phyloP scores from a whole-genome alignment of 345 rosid genomes.

The Tarenaya hassleriana region DNA sequence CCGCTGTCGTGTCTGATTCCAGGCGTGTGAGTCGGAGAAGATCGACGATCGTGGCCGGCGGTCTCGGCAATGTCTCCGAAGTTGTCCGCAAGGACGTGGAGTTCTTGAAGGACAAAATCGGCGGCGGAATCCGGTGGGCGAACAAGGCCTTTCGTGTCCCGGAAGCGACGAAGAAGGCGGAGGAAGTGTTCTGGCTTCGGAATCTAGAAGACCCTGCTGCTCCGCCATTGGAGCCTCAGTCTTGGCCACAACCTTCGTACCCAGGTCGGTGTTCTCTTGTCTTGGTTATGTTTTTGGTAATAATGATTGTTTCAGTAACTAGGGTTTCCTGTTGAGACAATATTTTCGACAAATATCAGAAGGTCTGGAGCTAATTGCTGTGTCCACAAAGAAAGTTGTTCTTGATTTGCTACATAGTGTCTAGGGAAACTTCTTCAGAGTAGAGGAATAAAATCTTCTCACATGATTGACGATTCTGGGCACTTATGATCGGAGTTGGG shows the following conservation, averaged over 20 bases:
- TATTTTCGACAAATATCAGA: constrained; percentile 5
- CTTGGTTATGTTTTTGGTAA: background rate
- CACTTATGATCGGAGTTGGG: background rate
- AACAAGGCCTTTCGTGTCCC: constrained; percentile 54
- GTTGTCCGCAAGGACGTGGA: constrained; percentile 55
- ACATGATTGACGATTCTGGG: background rate
- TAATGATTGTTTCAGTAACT: background rate
- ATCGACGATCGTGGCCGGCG: constrained; percentile 31
- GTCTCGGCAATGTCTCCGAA: constrained; percentile 55
- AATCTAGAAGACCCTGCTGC: constrained; percentile 57
- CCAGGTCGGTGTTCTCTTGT: constrained; percentile 39
- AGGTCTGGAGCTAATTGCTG: background rate
- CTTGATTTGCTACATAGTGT: background rate
- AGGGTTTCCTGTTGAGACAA: background rate
- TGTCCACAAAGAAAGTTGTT: background rate
- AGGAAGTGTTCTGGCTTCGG: constrained; percentile 71
- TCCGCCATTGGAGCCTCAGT: constrained; percentile 28
- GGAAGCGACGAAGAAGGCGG: constrained; percentile 46
- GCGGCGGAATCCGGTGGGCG: constrained; percentile 69
- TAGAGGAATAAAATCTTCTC: constrained; percentile 10
- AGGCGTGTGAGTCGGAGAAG: constrained; percentile 28
- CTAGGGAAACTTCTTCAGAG: background rate
- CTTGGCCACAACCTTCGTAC: constrained; percentile 73
- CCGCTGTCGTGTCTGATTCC: constrained; percentile 30
- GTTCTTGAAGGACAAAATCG: constrained; percentile 47